Base-by-base conservation (phyloP, 768 basidiomycete genomes). In the Lepiota brunneoincarnata region DNA sequence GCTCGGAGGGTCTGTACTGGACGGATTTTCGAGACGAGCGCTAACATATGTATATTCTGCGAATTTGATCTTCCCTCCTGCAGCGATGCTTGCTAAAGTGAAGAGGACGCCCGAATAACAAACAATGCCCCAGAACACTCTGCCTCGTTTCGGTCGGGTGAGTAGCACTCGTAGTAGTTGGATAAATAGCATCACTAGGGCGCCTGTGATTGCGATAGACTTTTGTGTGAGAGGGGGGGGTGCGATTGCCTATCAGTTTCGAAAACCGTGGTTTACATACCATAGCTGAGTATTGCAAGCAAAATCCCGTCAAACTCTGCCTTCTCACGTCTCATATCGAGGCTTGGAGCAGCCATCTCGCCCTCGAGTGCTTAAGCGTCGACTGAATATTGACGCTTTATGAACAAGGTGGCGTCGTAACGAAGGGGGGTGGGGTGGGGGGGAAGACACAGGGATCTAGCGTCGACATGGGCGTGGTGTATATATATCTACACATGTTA, bases 101-200 rank as follows among this genome's bases (percentile, higher is more conserved):
- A 72, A 68, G 14, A 74, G 54, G 46, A 63, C n/a, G 4, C 57
- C 52, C 3, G 73, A 68, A 51, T 73, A 75, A 6, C 58, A 45
- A 20, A 70, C 59, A n/a, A 73, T 64, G 20, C 56, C 61, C 67
- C 69, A 74, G 53, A 72, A 73, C 12, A 58, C 55, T 9, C 57
- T 64, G 15, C 68, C 69, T 28, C 73, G 69, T 48, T 67, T 67
- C 6, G 73, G 72, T n/a, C 69, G 64, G 37, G 66, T 64, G 4
- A 69, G 57, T 15, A 75, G 65, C 18, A 71, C 68, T 38, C 70
- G 69, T 5, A 59, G 49, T 24, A 75, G 61, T 58, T 74, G 74
- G 17, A 74, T 60, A 42, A 68, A 70, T 21, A 75, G 60, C 74
- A 74, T 75, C 10, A 72, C 44, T 44, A 74, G 46, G 15, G 72